These are phyloP conservation scores for Blastocystis sp. DNA, from an alignment of 352 stramenopile genomes.

Conservation along the genomic window DNA sequence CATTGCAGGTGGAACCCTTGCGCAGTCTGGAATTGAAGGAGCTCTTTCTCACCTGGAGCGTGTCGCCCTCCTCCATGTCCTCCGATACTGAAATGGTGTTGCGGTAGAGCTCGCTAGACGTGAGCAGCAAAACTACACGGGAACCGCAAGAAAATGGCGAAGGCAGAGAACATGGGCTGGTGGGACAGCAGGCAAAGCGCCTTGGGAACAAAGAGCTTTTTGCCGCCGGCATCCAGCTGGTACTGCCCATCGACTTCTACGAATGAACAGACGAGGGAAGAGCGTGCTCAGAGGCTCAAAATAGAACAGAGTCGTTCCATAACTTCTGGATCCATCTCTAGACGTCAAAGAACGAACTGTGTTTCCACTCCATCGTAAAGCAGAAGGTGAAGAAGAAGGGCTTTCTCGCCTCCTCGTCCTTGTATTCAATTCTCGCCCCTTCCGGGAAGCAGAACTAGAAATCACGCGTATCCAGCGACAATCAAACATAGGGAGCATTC, in stretches of 20 bases:
- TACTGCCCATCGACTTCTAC: conserved; percentile 57
- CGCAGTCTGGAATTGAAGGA: conserved; percentile 63
- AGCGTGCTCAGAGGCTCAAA: conserved; percentile 54
- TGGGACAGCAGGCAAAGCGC: conserved; percentile 57
- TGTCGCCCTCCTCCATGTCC: conserved; percentile 38
- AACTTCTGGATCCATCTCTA: conserved; percentile 65
- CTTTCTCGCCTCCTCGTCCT: conserved; percentile 53
- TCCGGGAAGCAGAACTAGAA: conserved; percentile 66
- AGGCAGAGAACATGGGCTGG: conserved; percentile 67
- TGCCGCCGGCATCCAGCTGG: conserved; percentile 30
- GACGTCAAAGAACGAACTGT: neutral
- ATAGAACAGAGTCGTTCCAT: conserved; percentile 65
- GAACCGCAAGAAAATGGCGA: conserved; percentile 64
- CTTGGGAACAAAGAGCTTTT: conserved; percentile 57
- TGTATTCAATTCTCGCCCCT: conserved; percentile 63
- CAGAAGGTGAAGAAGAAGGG: conserved; percentile 69
- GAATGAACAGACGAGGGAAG: neutral
- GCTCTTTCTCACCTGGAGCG: conserved; percentile 4
- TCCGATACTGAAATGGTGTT: conserved; percentile 53
- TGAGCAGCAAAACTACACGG: neutral
- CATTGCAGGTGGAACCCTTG: conserved; percentile 64
- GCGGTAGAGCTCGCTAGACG: conserved; percentile 57
- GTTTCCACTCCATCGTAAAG: conserved; percentile 57
- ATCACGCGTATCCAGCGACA: neutral
- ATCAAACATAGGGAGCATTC: conserved; percentile 52